Base-by-base conservation (phyloP, 2,329 filamentous ascomycete species). In the Juglanconis oblonga region DNA sequence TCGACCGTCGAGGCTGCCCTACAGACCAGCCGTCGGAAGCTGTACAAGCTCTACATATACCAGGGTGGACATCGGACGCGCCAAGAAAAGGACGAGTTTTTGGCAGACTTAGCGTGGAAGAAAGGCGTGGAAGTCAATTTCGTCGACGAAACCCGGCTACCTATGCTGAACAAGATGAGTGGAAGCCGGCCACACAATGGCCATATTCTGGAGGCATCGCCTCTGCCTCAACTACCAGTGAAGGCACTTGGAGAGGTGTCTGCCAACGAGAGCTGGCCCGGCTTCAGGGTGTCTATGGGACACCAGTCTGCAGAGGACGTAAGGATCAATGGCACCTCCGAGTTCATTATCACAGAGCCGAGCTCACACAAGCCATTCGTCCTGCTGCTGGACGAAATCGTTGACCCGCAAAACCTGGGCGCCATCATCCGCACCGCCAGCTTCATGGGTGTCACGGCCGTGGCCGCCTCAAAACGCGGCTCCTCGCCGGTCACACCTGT, bases 391-490 rank as follows among this genome's bases (percentile, higher is more conserved):
- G 88, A 95, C 66, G 84, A 88, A 57, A 87, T 96, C 42, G 76
- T 92, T 9, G 94, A 99, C 69, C 90, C 92, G 0, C 92, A 91
- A 32, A 99, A 99, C 70, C 78, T 98, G 1, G 95, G 95, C 47
- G 92, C 88, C 29, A 94, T 98, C 62, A 81, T 98, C 48, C 89
- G 95, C 40, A 91, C 91, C 5, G 92, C 92, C 2, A 89, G 91
- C 69, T 98, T 95, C 73, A 84, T 98, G n/a, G 94, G 94, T 29
- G 88, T 91, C 5, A 90, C 93, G 58, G 93, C 91, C 4, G 84
- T 99, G 24, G 86, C 87, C 2, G 86, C 96, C 57, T 90, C 91
- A 3, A 87, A 83, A 35, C 84, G 86, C 61, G 88, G 86, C 67
- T 91, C 89, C 14, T 90, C 93, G 0, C 83, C 87, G 0, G 78